phyloP scores from a whole-genome alignment of 495 filamentous ascomycete genomes.

The Neurospora sp. region DNA sequence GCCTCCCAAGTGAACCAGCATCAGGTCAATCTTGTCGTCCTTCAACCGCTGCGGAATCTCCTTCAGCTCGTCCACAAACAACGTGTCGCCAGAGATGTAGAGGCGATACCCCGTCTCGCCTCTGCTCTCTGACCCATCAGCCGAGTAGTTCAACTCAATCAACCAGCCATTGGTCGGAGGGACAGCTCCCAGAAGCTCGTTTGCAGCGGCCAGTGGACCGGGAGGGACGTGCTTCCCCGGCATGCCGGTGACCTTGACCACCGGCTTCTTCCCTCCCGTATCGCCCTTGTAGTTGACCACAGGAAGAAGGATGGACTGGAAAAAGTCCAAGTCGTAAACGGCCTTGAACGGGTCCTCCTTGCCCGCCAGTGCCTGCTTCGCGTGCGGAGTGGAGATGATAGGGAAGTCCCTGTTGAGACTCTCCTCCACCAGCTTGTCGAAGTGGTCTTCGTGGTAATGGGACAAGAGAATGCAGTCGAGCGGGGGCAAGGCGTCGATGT shows the following conservation, averaged over 20 bases:
- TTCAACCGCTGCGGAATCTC: slow-evolving; percentile 41
- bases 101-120: slow-evolving; percentile 49
- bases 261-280: slow-evolving; percentile 12
- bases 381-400: slow-evolving; percentile 59
- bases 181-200: slow-evolving; percentile 47
- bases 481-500: slow-evolving; percentile 49
- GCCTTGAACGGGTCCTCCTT: slow-evolving; percentile 42
- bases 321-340: slow-evolving; percentile 47
- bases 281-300: slow-evolving; percentile 21
- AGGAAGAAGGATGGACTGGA: slow-evolving; percentile 42
- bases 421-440: slow-evolving; percentile 52
- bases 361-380: slow-evolving; percentile 39
- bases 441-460: slow-evolving; percentile 61
- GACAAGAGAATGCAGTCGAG: slow-evolving; percentile 53
- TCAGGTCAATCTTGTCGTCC: slow-evolving; percentile 51
- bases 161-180: slow-evolving; percentile 69
- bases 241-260: slow-evolving; percentile 54
- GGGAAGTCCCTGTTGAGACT: slow-evolving; percentile 46
- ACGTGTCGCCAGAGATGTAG: slow-evolving; percentile 67
- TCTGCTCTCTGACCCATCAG: slow-evolving; percentile 9
- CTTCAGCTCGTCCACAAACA: slow-evolving; percentile 52
- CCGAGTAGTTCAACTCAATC: slow-evolving; percentile 48
- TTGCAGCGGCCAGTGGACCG: slow-evolving; percentile 35
- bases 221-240: slow-evolving; percentile 62
- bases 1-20: slow-evolving; percentile 58